Base-by-base conservation (phyloP, 345 rosid genomes). In the Eucalyptus marginata region DNA sequence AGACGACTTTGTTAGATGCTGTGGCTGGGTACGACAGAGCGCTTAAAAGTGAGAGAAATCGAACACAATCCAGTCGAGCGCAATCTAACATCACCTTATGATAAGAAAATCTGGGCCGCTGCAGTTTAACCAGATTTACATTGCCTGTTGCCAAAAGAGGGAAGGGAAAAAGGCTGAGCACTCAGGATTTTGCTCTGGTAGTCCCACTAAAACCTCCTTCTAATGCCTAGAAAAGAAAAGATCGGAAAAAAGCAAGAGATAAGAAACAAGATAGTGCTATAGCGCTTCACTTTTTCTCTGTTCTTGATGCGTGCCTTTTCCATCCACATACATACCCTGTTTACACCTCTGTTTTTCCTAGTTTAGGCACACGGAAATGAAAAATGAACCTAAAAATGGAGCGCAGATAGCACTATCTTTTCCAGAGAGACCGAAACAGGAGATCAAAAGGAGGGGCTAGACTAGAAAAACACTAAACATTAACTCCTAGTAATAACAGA, bases 361-460 rank as follows among this genome's bases (percentile, higher is more conserved):
- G 59, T 58, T 46, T 90, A 44, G 40, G 44, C 71, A 50, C 62
- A 43, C 49, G 76, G 25, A 79, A 36, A 46, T 46, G 64, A 86
- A 59, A 58, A 88, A 49, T 54, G 66, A 85, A 86, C 54, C 79
- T 46, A 89, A 90, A 90, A 91, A 89, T 93, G 98, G 95, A 94
- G 96, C 95, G 92, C 93, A 90, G 90, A 92, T 94, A 96, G 96
- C 96, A 90, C 96, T 92, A 93, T 81, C 86, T 54, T 15, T 52
- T 50, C 20, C 8, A 40, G 90, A 87, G 88, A 71, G 66, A 86
- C 64, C 29, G 20, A 89, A 89, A 89, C 85, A 89, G 33, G 10
- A 33, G 44, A 86, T 43, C 8, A 68, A 83, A 29, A 43, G 86
- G 17, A 86, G 43, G 44, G 88, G 18, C 76, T 47, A 76, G 76